These are phyloP conservation scores for Cladosporium austrohemisphaericum DNA, from an alignment of 2,329 filamentous ascomycete genomes.

Conservation along the genomic window DNA sequence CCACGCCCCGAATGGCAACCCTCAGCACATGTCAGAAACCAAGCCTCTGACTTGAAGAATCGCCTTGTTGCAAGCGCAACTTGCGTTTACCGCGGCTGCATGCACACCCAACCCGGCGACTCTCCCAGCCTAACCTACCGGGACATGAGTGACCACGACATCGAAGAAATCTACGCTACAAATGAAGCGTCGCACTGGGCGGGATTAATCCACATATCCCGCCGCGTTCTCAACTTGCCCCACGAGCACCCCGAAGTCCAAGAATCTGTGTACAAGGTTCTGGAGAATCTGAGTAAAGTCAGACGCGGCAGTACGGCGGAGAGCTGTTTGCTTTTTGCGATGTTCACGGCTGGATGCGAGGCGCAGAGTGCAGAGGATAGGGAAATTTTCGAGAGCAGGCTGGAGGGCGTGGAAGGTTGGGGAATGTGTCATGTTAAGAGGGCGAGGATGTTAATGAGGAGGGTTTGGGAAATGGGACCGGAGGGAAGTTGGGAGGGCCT, in stretches of 20 bases:
- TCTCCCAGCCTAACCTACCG: slow-evolving; percentile 31
- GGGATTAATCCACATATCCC: slow-evolving; percentile 69
- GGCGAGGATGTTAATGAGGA: slow-evolving; percentile 63
- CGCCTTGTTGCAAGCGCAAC: slow-evolving; percentile 57
- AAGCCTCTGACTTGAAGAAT: slow-evolving; percentile 57
- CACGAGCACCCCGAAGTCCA: slow-evolving; percentile 59
- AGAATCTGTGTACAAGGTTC: slow-evolving; percentile 59
- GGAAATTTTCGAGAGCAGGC: slow-evolving; percentile 59
- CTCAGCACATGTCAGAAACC: slow-evolving; percentile 48
- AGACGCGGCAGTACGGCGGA: slow-evolving; percentile 66
- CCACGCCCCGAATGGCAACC: slow-evolving; percentile 58
- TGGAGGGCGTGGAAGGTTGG: slow-evolving; percentile 65
- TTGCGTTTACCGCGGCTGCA: slow-evolving; percentile 42
- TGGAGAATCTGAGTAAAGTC: slow-evolving; percentile 60
- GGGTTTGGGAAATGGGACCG: slow-evolving; percentile 66
- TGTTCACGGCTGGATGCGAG: slow-evolving; percentile 81
- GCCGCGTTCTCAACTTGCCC: slow-evolving; percentile 64
- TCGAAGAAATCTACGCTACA: slow-evolving; percentile 63
- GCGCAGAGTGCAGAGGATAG: slow-evolving; percentile 55
- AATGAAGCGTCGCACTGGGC: slow-evolving; percentile 80
- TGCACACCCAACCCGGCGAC: slow-evolving; percentile 38
- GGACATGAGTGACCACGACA: slow-evolving; percentile 53
- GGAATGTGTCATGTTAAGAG: slow-evolving; percentile 69
- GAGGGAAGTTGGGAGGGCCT: slow-evolving; percentile 66
- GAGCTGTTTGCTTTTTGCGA: slow-evolving; percentile 71